phyloP scores from a whole-genome alignment of 2,329 filamentous ascomycete genomes.

The Colletotrichum paranaense region DNA sequence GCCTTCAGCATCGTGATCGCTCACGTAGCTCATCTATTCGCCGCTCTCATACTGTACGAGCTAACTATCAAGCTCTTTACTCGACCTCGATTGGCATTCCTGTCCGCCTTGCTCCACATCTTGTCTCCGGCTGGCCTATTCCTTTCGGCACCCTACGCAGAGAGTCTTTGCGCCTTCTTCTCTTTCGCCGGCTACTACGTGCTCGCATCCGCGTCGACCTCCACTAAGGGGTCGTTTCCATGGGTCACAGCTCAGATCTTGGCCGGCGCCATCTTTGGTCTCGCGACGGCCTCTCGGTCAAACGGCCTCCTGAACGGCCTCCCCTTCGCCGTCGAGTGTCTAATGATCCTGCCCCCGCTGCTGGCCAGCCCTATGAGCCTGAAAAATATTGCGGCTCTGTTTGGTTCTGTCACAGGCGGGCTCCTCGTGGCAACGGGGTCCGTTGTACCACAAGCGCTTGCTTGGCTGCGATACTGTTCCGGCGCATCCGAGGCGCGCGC shows the following conservation, averaged over 20 bases:
- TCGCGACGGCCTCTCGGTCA: conserved; percentile 80
- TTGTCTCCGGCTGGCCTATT: conserved; percentile 91
- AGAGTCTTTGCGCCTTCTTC: conserved; percentile 82
- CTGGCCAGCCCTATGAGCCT: conserved; percentile 46
- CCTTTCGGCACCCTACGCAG: conserved; percentile 86
- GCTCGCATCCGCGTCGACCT: conserved; percentile 67
- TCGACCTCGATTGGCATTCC: conserved; percentile 68
- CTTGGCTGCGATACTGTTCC: conserved; percentile 78
- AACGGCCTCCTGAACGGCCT: conserved; percentile 89
- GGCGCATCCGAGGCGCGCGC: conserved; percentile 56
- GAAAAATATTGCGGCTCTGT: conserved; percentile 60
- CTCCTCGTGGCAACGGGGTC: conserved; percentile 75
- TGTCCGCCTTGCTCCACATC: conserved; percentile 80
- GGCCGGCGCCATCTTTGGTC: conserved; percentile 76
- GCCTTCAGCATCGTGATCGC: conserved; percentile 75
- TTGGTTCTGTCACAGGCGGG: conserved; percentile 74
- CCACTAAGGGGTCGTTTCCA: conserved; percentile 41
- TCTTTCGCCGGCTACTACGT: conserved; percentile 79
- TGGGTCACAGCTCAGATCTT: conserved; percentile 66
- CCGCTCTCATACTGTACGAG: conserved; percentile 77
- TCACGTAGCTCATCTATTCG: conserved; percentile 80
- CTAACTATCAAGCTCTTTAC: conserved; percentile 70
- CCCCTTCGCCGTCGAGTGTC: conserved; percentile 74
- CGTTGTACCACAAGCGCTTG: conserved; percentile 77
- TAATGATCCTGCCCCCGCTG: conserved; percentile 54